Evolutionary conservation across 768 basidiomycete genomes (phyloP), one percentile per base, ranked within the genome.

Genomic region (Wakefieldia striispora): DNA sequence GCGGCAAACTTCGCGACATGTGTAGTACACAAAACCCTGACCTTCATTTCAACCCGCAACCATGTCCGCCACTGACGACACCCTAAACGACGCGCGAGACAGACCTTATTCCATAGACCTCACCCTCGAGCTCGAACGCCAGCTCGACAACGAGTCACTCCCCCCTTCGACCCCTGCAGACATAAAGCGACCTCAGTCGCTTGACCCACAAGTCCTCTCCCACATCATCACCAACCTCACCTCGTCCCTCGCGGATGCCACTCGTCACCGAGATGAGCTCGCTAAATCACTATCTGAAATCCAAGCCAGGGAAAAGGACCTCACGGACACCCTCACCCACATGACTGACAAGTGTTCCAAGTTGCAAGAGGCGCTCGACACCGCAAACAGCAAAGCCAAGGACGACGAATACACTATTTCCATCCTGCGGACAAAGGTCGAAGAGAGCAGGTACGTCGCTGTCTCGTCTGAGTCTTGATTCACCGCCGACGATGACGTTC

Each of bases 321-420:
- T 85, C 45, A 75, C 80, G 55, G 84, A 87, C 53, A 81, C 82
- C 36, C 63, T 91, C 37, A 72, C 79, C 55, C 72, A 77, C 54
- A 78, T 86, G 71, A 80, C 80, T 11, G 86, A 86, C 50, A 84
- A 82, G 66, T 84, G 81, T 23, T 76, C 80, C 20, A 59, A 60
- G 6, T 66, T 80, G 49, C 83, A 87, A 55, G 80, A 79, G 48
- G 75, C 82, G 38, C 72, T 88, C 6, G 74, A 73, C 44, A 70
- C 69, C 24, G 72, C 79, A 27, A 72, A 69, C 58, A 72, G 63
- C 57, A 82, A 80, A 60, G 73, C 72, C 40, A 79, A 75, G 50
- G 89, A 91, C 40, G 85, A 90, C 47, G 88, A 88, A 60, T 83
- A 91, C 51, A 83, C 87, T 33, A 88, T 93, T 41, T 68, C 73